Evolutionary conservation across 1,284 basidiomycete species (phyloP), one percentile per base, ranked within the genome.

Genomic region (Rhodotorula sp.): DNA sequence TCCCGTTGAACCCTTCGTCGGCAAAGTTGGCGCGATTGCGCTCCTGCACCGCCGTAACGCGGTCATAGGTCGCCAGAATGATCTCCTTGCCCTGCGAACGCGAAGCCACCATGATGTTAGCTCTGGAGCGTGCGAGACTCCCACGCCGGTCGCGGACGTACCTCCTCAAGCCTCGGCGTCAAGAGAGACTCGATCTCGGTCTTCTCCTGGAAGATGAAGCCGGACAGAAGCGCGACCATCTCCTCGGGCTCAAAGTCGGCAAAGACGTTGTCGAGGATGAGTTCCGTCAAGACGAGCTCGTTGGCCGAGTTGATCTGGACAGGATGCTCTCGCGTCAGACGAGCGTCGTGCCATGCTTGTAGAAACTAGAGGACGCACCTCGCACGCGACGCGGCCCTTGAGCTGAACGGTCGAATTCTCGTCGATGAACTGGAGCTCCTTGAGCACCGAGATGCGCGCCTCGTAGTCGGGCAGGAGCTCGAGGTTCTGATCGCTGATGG

Each of bases 121-220:
- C 9, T n/a, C n/a, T n/a, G 17, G n/a, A 9, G n/a, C 50, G n/a
- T 9, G 48, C 48, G 48, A 9, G 48, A 49, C n/a, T 19, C 17
- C 5, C 25, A 53, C 12, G 16, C 23, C 9, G 16, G 4, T 4
- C 7, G 9, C 0, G 0, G 58, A 42, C 80, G 68, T 60, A 80
- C 82, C 77, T 87, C 85, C 80, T 90, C 85, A 21, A 99, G 85
- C 78, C 89, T 90, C 10, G 88, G 86, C 3, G 91, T 88, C 57
- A 98, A 86, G 10, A 86, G 82, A 23, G 95, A 94, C 77, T 95
- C 90, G 10, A 88, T 85, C 25, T 95, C 92, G 17, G 93, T 93
- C 84, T 97, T 98, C 79, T 99, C 97, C 80, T 97, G 94, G 82
- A 98, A 98, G 45, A 99, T 89, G 80, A 99, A 98, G 78, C 91